phyloP scores from a whole-genome alignment of 2,329 filamentous ascomycete genomes.

The Stachybotrys elegans region DNA sequence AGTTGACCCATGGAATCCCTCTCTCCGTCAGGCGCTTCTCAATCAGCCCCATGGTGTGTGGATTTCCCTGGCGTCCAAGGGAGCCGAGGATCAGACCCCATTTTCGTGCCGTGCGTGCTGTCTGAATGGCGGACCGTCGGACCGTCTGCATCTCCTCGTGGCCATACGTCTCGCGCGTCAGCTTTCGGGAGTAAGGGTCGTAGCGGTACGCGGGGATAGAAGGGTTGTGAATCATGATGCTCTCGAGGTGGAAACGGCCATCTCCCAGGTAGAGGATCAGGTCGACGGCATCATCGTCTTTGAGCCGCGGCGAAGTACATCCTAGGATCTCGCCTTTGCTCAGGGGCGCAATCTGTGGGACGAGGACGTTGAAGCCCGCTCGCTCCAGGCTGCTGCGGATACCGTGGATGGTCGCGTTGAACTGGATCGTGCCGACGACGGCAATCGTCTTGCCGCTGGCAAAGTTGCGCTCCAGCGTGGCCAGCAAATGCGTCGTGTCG shows the following conservation, averaged over 20 bases:
- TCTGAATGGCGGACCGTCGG: conserved; percentile 68
- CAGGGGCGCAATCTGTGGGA: conserved; percentile 88
- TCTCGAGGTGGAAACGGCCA: conserved; percentile 92
- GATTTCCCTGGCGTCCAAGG: conserved; percentile 90
- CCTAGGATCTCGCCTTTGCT: conserved; percentile 95
- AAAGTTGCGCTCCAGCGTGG: conserved; percentile 86
- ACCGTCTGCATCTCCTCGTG: conserved; percentile 86
- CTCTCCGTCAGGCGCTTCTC: conserved; percentile 67
- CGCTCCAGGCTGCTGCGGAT: conserved; percentile 71
- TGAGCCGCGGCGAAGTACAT: conserved; percentile 81
- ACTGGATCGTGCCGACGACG: conserved; percentile 95
- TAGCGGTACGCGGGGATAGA: conserved; percentile 87
- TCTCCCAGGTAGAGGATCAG: conserved; percentile 86
- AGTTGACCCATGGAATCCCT: conserved; percentile 76
- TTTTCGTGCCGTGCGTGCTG: conserved; percentile 72
- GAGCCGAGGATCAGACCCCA: conserved; percentile 96
- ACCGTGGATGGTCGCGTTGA: conserved; percentile 94
- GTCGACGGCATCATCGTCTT: conserved; percentile 57
- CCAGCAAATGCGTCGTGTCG: conserved; percentile 80
- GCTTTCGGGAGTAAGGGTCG: conserved; percentile 88
- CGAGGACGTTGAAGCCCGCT: conserved; percentile 77
- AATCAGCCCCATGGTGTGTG: conserved; percentile 83
- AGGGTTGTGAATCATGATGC: conserved; percentile 98
- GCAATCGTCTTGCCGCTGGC: conserved; percentile 79
- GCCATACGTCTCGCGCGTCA: conserved; percentile 87